A percentile compares a stretch with the other conserved stretches of the same genome.
These are phyloP conservation scores for Tetrapisispora arboricola DNA, from an alignment of 805 yeast species.

Conservation along the genomic window DNA sequence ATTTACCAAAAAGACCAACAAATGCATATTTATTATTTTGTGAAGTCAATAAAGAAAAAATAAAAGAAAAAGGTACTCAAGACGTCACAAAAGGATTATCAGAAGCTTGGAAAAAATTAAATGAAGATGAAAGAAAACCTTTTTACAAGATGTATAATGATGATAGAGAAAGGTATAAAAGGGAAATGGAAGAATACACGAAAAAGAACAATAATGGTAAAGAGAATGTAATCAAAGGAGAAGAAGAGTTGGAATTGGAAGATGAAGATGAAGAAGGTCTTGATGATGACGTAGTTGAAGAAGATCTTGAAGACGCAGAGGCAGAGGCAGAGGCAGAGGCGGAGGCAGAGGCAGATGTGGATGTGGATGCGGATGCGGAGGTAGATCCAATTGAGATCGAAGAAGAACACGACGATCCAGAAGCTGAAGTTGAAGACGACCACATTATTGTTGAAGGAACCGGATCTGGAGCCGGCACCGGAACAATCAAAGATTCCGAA, in stretches of 20 bases:
- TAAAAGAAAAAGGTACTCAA: conserved; percentile 45
- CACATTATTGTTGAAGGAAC: no score
- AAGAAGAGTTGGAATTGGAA: conserved; percentile 2
- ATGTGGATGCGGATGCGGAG: conserved; percentile 3
- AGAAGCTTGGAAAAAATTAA: conserved; percentile 74
- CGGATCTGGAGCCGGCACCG: no score
- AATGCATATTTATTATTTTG: conserved; percentile 84
- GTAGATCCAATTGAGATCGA: background rate
- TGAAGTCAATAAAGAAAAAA: conserved; percentile 70
- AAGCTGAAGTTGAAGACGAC: background rate
- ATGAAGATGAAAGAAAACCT: conserved; percentile 59
- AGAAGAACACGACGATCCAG: background rate
- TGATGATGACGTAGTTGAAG: conserved; percentile 2
- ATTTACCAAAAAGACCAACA: conserved; percentile 79
- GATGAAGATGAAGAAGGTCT: conserved; percentile 8
- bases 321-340: background rate
- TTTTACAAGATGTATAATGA: conserved; percentile 67
- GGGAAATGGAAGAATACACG: conserved; percentile 52
- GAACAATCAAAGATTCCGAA: no score
- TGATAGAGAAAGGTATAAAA: conserved; percentile 64
- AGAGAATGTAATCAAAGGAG: conserved; percentile 11
- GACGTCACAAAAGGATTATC: conserved; percentile 74
- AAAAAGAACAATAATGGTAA: conserved; percentile 11
- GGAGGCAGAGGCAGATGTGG: no score
- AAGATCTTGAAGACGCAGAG: conserved; percentile 3